A percentile compares a stretch with the other conserved stretches of the same genome.
These are phyloP conservation scores for Stereocaulon alpinum DNA, from an alignment of 495 filamentous ascomycete species.

Conservation along the genomic window DNA sequence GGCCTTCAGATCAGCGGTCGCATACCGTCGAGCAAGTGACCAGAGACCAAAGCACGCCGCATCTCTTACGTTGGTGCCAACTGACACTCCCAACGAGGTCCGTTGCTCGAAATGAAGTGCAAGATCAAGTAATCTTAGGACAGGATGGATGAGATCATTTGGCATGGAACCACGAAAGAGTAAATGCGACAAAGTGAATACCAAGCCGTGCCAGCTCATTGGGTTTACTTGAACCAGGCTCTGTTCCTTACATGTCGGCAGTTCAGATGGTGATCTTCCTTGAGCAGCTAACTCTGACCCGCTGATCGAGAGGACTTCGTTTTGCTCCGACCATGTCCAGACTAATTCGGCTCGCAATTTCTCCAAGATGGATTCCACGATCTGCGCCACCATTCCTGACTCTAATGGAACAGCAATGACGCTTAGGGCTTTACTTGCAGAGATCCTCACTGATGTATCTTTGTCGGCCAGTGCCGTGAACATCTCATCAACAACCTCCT, in stretches of 20 bases:
- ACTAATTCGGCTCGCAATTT: constrained; percentile 50
- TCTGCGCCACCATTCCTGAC: constrained; percentile 65
- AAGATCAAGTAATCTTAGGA: constrained; percentile 58
- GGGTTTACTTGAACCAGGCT: constrained; percentile 67
- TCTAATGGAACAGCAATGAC: constrained; percentile 71
- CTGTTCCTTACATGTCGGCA: constrained; percentile 25
- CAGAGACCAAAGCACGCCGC: constrained; percentile 94
- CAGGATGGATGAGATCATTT: constrained; percentile 50
- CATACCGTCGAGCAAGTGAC: constrained; percentile 81
- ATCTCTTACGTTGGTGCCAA: constrained; percentile 92
- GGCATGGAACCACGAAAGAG: constrained; percentile 70
- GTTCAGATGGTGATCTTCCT: background rate
- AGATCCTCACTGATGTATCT: constrained; percentile 79
- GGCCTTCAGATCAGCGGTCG: constrained; percentile 50
- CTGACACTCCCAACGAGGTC: constrained; percentile 63
- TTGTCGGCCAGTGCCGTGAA: constrained; percentile 63
- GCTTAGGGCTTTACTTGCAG: constrained; percentile 86
- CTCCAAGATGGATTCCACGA: constrained; percentile 78
- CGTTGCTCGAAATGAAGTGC: constrained; percentile 81
- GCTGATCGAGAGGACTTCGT: background rate
- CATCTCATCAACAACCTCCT: constrained; percentile 63
- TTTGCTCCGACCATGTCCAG: background rate
- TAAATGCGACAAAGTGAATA: constrained; percentile 75
- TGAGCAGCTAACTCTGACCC: background rate
- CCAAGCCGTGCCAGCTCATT: constrained; percentile 82